Percentiles rank a stretch among this genome's conserved stretches.
Conservation (phyloP, 1,284 basidiomycete species). For the Sphagnurus paluster region DNA sequence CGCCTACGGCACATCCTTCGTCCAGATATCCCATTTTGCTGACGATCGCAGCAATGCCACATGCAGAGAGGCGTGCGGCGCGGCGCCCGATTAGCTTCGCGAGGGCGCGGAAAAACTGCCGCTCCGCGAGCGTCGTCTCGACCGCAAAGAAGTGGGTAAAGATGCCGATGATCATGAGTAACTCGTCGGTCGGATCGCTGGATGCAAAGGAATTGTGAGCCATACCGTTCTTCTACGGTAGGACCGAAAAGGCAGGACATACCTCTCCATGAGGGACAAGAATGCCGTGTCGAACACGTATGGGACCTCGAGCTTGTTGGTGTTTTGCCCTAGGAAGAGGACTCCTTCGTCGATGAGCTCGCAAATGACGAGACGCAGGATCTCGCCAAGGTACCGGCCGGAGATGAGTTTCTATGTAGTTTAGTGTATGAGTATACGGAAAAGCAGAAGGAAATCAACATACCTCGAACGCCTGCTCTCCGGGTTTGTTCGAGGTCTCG, state of each 20-base stretch:
- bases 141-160: constrained; percentile 95
- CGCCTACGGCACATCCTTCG: constrained; percentile 86
- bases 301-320: constrained; percentile 94
- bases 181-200: constrained; percentile 96
- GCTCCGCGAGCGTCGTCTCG: constrained; percentile 91
- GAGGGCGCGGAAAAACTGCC: constrained; percentile 93
- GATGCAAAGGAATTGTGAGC: background rate
- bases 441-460: background rate
- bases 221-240: background rate
- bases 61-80: constrained; percentile 86
- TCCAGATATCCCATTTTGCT: constrained; percentile 91
- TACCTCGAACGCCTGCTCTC: constrained; percentile 91
- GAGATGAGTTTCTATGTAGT: constrained; percentile 89
- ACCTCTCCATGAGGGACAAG: constrained; percentile 94
- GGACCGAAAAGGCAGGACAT: constrained; percentile 10
- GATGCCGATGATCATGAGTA: constrained; percentile 94
- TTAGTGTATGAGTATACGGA: background rate
- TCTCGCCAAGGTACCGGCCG: constrained; percentile 96
- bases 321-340: constrained; percentile 96
- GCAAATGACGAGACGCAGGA: constrained; percentile 90
- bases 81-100: constrained; percentile 89
- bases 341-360: constrained; percentile 97
- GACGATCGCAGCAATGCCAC: constrained; percentile 93
- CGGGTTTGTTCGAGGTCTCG: constrained; percentile 93
- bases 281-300: constrained; percentile 97